Evolutionary conservation across 2,329 filamentous ascomycete species (phyloP), one percentile per base, ranked within the genome.

Genomic region (Rasamsonia emersonii): DNA sequence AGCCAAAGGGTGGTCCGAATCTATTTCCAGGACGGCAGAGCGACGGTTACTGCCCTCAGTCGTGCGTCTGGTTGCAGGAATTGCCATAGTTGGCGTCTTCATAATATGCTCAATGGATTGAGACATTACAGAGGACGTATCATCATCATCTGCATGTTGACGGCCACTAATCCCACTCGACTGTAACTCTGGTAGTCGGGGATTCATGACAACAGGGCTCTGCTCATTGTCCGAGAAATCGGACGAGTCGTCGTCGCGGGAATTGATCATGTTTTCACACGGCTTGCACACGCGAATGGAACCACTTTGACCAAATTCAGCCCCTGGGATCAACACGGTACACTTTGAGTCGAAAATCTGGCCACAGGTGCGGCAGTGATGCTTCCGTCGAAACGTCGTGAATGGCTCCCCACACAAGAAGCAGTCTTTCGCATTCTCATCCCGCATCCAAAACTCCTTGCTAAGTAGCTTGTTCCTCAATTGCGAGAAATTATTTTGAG

Each of bases 401-500:
- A 98, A 98, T 2, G 83, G 74, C 37, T 85, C 82, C 26, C 85
- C 85, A 49, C 91, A 98, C 26, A 85, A 75, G 54, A 95, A 98
- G 51, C 91, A 98, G 48, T 95, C 89, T 54, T 93, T 96, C 38
- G 89, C 93, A 41, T 93, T 95, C 51, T 96, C 91, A 53, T 98
- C 91, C 38, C 86, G 84, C 91, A 98, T 98, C 91, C 89, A 96
- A 47, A 94, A 96, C 46, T 96, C 88, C 50, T 88, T 91, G 54
- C 84, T 93, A 27, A 96, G 64, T 5, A 98, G 79, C 50, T 89
- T 86, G 48, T 85, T 83, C 40, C 82, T 77, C 68, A 94, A 81
- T 45, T 82, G 79, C 30, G 65, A 62, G 33, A 71, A 53, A 35
- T 55, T 48, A 18, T 52, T 54, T 32, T 33, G 45, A 15, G 38